phyloP scores from a whole-genome alignment of 1,139 yeast genomes.

The Arxiozyma heterogenica region DNA sequence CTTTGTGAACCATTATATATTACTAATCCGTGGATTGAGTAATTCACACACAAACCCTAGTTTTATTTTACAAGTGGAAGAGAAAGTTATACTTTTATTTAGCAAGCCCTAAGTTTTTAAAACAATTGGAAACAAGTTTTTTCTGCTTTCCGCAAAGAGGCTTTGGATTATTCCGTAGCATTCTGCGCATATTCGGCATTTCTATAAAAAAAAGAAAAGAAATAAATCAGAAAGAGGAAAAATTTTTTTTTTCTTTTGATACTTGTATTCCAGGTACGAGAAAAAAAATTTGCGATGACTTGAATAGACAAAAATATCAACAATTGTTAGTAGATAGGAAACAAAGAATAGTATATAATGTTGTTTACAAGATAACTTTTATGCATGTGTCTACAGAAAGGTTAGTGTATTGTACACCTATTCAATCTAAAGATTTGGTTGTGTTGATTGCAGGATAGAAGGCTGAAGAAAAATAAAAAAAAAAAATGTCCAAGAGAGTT shows the following conservation, averaged over 20 bases:
- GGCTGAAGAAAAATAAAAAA: too few species aligned
- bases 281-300: conserved; percentile 3
- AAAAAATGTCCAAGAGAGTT: conserved; percentile 54
- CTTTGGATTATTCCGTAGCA: neutral
- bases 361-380: too few species aligned
- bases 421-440: neutral
- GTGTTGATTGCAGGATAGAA: neutral
- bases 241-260: neutral
- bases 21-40: too few species aligned
- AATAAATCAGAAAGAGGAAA: too few species aligned
- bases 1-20: too few species aligned
- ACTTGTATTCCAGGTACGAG: neutral
- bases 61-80: neutral
- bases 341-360: neutral
- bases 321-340: neutral
- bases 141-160: neutral
- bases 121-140: too few species aligned
- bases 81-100: neutral
- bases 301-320: neutral
- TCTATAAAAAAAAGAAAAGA: too few species aligned
- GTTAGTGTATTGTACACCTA: neutral
- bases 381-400: neutral
- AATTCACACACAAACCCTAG: neutral
- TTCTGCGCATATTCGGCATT: neutral
- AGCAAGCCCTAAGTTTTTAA: too few species aligned